Evolutionary conservation across 108 stramenopile species (phyloP).

Genomic region (Fragilaria crotonensis): DNA sequence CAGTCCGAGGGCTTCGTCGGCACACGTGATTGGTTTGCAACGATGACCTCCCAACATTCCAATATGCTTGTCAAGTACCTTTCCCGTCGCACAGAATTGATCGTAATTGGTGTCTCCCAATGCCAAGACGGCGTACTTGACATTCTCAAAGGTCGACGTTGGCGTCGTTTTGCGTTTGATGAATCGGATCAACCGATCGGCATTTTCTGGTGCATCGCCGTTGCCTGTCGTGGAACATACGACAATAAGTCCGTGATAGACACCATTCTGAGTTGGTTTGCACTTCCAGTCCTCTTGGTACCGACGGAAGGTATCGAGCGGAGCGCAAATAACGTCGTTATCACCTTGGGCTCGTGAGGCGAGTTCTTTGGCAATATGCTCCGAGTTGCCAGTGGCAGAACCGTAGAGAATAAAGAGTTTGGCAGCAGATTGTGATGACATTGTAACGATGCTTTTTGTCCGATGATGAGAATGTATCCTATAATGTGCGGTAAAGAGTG

Average conservation of each 20-base stretch:
- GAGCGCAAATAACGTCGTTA: conserved; percentile 37
- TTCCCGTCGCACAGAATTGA: conserved; percentile 77
- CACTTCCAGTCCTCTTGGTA: conserved; percentile 16
- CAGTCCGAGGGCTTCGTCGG: conserved; percentile 88
- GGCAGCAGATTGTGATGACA: conserved; percentile 19
- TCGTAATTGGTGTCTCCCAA: conserved; percentile 90
- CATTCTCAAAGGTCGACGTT: conserved; percentile 35
- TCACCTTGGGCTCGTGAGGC: conserved; percentile 27
- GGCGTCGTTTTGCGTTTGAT: conserved; percentile 45
- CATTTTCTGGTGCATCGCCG: conserved; percentile 89
- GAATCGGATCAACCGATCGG: conserved; percentile 63
- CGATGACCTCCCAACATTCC: conserved; percentile 59
- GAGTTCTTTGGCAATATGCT: conserved; percentile 70
- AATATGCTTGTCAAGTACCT: conserved; percentile 54
- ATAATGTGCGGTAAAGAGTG: no score
- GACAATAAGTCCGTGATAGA: conserved; percentile 52
- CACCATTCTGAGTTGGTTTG: conserved; percentile 10
- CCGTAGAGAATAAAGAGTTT: conserved; percentile 73
- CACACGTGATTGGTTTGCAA: conserved; percentile 47
- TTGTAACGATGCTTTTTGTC: neutral
- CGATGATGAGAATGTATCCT: no score
- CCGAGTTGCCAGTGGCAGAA: conserved; percentile 84
- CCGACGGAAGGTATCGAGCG: conserved; percentile 58
- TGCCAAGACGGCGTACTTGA: conserved; percentile 64
- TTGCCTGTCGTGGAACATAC: conserved; percentile 89